A percentile compares a stretch with the other conserved stretches of the same genome.
These are phyloP conservation scores for Volvariella surrecta DNA, from an alignment of 1,284 basidiomycete genomes.

Conservation along the genomic window DNA sequence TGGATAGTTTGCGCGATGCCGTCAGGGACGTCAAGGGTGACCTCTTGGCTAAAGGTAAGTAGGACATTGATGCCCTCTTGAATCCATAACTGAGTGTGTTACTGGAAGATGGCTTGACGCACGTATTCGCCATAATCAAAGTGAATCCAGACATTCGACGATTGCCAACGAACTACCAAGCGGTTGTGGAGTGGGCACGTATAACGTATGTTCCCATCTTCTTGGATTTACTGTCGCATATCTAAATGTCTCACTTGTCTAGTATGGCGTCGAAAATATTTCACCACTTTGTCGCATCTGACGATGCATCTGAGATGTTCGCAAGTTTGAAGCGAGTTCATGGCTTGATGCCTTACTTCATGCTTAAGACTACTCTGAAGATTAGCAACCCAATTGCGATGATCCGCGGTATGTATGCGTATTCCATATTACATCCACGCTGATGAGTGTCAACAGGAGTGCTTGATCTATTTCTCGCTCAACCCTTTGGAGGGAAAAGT, in stretches of 20 bases:
- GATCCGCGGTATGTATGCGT: slow-evolving; percentile 56
- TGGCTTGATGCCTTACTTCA: slow-evolving; percentile 96
- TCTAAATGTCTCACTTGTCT: slow-evolving; percentile 10
- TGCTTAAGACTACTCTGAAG: slow-evolving; percentile 86
- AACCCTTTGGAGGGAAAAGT: slow-evolving; percentile 92
- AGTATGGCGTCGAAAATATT: slow-evolving; percentile 93
- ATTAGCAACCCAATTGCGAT: slow-evolving; percentile 96
- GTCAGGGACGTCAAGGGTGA: slow-evolving; percentile 89
- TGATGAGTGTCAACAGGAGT: too few relatives aligned
- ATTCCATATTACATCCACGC: not conserved
- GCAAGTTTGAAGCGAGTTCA: slow-evolving; percentile 88
- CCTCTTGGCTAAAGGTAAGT: slow-evolving; percentile 70
- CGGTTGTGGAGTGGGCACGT: slow-evolving; percentile 92
- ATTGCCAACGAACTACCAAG: slow-evolving; percentile 80
- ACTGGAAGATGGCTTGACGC: slow-evolving; percentile 71
- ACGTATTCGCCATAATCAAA: slow-evolving; percentile 85
- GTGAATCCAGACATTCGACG: slow-evolving; percentile 70
- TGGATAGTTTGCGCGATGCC: slow-evolving; percentile 81
- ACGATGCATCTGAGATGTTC: slow-evolving; percentile 88
- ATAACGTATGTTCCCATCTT: slow-evolving; percentile 66
- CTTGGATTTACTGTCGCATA: slow-evolving; percentile 1
- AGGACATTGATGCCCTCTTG: slow-evolving; percentile 1
- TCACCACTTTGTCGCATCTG: slow-evolving; percentile 88
- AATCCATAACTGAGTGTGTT: slow-evolving; percentile 7
- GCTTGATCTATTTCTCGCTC: slow-evolving; percentile 94